Evolutionary conservation across 208 protist genomes (phyloP), one percentile per base, ranked within the genome.

Genomic region (Acanthamoeba lenticulata): DNA sequence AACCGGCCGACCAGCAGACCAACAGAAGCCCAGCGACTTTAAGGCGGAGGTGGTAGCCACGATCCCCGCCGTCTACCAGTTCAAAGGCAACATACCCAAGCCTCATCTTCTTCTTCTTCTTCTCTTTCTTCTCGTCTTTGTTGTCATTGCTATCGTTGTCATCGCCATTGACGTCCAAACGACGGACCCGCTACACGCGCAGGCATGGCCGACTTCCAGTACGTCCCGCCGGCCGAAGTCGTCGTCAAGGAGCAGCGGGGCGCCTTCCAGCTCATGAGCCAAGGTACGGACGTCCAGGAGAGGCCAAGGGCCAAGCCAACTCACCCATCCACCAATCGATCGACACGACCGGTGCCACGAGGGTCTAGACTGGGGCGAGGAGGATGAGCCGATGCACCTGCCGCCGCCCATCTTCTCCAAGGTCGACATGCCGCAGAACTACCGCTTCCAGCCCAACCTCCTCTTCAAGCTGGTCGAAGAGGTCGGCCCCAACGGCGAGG

Each of bases 151-250:
- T 57, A 19, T 57, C 19, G 49, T 57, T 57, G 49, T 57, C 19
- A 19, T 57, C 19, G 49, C n/a, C n/a, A n/a, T n/a, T n/a, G n/a
- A n/a, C n/a, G n/a, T n/a, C n/a, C n/a, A n/a, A n/a, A n/a, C n/a
- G n/a, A n/a, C n/a, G n/a, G n/a, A n/a, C n/a, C n/a, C 27, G 13
- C 21, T 67, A 67, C n/a, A 67, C 65, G 49, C 19, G 49, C 4
- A 83, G 72, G 72, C 19, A 90, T 90, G 83, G 83, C 83, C 32
- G 83, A 90, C 47, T 90, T 69, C 49, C 83, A 90, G 83, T 90
- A 90, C 83, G 24, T 90, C 11, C 83, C 83, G 6, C 83, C 83
- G 6, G 9, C 83, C 27, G 49, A 57, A 21, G 83, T 67, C 13
- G 83, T 90, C 17, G 42, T 49, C 29, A 83, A 83, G 72, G 40